Evolutionary conservation across 1,139 yeast species (phyloP).

Genomic region (Protomyces pachydermus): DNA sequence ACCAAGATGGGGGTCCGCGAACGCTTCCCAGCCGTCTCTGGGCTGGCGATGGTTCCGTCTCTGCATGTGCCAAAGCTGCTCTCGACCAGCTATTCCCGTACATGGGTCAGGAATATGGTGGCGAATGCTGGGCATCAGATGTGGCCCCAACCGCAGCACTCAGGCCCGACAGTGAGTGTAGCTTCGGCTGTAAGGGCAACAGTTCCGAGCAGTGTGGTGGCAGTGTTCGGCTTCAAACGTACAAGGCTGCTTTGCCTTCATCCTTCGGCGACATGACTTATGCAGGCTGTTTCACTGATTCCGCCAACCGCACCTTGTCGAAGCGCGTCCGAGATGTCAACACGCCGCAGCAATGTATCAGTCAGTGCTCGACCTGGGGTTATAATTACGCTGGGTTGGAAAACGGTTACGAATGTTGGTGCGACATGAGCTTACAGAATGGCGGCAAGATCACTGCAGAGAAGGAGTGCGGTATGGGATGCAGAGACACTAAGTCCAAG

Average conservation of each 20-base stretch:
- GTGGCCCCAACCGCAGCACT: not conserved
- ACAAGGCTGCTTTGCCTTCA: not conserved
- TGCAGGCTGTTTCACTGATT: constrained; percentile 14
- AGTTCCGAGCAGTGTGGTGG: constrained; percentile 15
- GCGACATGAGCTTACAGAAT: constrained; percentile 4
- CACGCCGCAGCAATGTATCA: constrained; percentile 12
- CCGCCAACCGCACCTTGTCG: constrained; percentile 6
- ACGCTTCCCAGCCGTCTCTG: not conserved
- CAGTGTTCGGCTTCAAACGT: not conserved
- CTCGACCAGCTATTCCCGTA: not conserved
- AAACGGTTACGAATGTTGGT: constrained; percentile 11
- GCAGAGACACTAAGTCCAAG: not conserved
- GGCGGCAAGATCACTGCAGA: constrained; percentile 5
- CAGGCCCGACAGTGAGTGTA: not conserved
- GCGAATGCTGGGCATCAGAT: constrained; percentile 22
- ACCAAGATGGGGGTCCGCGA: not conserved
- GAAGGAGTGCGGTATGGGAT: constrained; percentile 4
- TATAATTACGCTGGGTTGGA: constrained; percentile 10
- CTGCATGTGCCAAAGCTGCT: constrained; percentile 1
- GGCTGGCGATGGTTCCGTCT: not conserved
- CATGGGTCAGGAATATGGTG: constrained; percentile 23
- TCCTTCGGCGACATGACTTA: constrained; percentile 6
- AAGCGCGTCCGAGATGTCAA: not conserved
- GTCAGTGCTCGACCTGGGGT: constrained; percentile 2
- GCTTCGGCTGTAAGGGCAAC: constrained; percentile 22